Conservation (phyloP, 768 basidiomycete genomes). For the Agaricus subrufescens region DNA sequence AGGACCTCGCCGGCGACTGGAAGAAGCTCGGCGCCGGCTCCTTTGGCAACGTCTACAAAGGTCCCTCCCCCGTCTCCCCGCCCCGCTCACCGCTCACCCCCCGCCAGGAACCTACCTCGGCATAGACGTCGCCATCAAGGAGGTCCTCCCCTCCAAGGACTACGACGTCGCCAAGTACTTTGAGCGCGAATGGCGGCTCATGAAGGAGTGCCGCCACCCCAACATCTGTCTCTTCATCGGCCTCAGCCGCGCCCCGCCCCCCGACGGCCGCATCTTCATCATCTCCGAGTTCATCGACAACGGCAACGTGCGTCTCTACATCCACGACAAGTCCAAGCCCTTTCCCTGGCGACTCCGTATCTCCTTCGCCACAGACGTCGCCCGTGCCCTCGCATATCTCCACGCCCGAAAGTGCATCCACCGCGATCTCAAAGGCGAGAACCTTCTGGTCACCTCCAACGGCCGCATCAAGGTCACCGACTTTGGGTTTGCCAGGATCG, state of each 20-base stretch:
- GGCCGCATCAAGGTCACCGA: slow-evolving; percentile 97
- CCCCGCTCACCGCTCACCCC: not conserved
- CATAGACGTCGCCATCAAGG: slow-evolving; percentile 94
- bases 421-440: slow-evolving; percentile 95
- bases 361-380: slow-evolving; percentile 92
- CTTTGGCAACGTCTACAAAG: slow-evolving; percentile 91
- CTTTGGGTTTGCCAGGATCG: slow-evolving; percentile 95
- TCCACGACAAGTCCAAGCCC: slow-evolving; percentile 76
- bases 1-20: slow-evolving; percentile 89
- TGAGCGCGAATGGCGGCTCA: slow-evolving; percentile 96
- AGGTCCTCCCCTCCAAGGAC: slow-evolving; percentile 85
- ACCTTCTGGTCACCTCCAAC: slow-evolving; percentile 91
- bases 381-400: slow-evolving; percentile 94
- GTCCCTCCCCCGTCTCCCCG: slow-evolving; percentile 23
- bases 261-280: slow-evolving; percentile 87
- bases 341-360: slow-evolving; percentile 93
- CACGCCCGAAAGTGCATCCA: slow-evolving; percentile 90
- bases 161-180: slow-evolving; percentile 98
- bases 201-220: slow-evolving; percentile 93
- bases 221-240: slow-evolving; percentile 94
- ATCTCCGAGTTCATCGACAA: slow-evolving; percentile 93
- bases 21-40: slow-evolving; percentile 89
- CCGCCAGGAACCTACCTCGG: slow-evolving; percentile 83
- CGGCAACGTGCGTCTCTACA: slow-evolving; percentile 88
- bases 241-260: slow-evolving; percentile 71